phyloP scores from a whole-genome alignment of 192 early-diverging fungal genomes.

The Coemansia sp. region DNA sequence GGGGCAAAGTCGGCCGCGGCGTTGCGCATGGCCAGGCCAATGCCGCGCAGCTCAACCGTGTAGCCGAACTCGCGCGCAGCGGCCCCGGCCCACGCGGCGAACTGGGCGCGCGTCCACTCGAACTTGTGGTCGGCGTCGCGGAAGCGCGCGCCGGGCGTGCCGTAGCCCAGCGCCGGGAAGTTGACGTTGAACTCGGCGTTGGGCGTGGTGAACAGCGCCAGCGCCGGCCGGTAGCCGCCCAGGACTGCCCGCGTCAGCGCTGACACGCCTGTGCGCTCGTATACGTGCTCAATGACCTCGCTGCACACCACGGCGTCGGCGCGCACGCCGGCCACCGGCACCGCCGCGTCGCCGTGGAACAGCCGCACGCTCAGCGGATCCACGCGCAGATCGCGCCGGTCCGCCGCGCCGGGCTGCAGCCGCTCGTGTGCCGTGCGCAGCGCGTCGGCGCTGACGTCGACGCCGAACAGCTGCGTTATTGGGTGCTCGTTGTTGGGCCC shows the following conservation, averaged over 20 bases:
- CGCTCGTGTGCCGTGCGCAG: slow-evolving; percentile 45
- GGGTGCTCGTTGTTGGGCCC: slow-evolving; percentile 43
- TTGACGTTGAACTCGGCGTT: slow-evolving; percentile 92
- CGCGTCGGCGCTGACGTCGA: slow-evolving; percentile 59
- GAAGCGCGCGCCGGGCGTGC: slow-evolving; percentile 57
- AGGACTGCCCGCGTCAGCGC: slow-evolving; percentile 60
- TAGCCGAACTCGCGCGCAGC: slow-evolving; percentile 65
- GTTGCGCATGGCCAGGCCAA: slow-evolving; percentile 36
- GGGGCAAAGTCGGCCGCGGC: slow-evolving; percentile 19
- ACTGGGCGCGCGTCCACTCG: slow-evolving; percentile 91
- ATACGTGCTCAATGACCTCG: slow-evolving; percentile 86
- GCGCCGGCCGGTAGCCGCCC: slow-evolving; percentile 62
- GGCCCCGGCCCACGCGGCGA: slow-evolving; percentile 64
- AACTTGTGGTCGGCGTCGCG: slow-evolving; percentile 88
- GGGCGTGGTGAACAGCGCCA: slow-evolving; percentile 72
- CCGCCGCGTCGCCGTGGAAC: slow-evolving; percentile 56
- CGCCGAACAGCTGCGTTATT: slow-evolving; percentile 61
- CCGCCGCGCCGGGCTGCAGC: slow-evolving; percentile 60
- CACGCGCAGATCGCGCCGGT: slow-evolving; percentile 58
- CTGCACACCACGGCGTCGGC: slow-evolving; percentile 70
- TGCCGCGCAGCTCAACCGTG: slow-evolving; percentile 43
- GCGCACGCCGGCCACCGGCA: slow-evolving; percentile 1
- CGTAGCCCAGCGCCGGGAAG: slow-evolving; percentile 74
- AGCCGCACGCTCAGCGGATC: slow-evolving; percentile 58
- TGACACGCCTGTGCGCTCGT: slow-evolving; percentile 49